Base-by-base conservation (phyloP, 805 yeast genomes). In the Sugiyamaella qingdaonensis region DNA sequence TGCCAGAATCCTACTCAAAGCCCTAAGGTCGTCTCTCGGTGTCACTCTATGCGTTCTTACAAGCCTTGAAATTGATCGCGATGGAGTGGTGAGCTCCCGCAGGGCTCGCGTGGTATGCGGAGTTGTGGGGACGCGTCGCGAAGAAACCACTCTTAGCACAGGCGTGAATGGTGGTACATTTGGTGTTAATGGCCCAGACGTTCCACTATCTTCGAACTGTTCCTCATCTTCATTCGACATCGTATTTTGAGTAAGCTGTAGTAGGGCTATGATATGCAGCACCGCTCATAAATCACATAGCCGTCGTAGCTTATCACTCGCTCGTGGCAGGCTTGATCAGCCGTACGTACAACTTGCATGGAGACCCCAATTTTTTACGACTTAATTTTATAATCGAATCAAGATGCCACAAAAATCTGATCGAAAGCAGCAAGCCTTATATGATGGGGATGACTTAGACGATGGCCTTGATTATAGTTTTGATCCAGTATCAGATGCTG, bases 381-480 rank as follows among this genome's bases (percentile, higher is more conserved):
- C 7, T 24, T 4, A 24, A 24, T 24, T 24, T 24, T 24, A 7
- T 24, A 24, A 4, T 24, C 29, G 29, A 24, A 24, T 24, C 29
- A 24, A 24, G 7, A 24, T 24, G 29, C 7, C 29, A 24, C 7
- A 24, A 24, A 24, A 7, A 24, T 3, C 29, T 24, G 29, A 24
- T 24, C 29, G 29, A 24, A 24, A 24, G 29, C 29, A 24, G 7
- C 29, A 24, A 24, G 29, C 7, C 7, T 24, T 7, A 7, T 24
- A 24, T 24, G 29, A 3, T 24, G 86, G 78, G 13, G 96, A 89
- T 67, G 95, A 85, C 55, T 73, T 88, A 54, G 91, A 87, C 49
- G 95, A 88, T 64, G 92, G 89, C 2, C 71, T 88, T 48, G 85
- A 76, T 2, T 86, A 86, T 63, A 77, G 74, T 4, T 73, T 79